Conservation (phyloP, 148 eudicot species). For the Rhododendron vialii region DNA sequence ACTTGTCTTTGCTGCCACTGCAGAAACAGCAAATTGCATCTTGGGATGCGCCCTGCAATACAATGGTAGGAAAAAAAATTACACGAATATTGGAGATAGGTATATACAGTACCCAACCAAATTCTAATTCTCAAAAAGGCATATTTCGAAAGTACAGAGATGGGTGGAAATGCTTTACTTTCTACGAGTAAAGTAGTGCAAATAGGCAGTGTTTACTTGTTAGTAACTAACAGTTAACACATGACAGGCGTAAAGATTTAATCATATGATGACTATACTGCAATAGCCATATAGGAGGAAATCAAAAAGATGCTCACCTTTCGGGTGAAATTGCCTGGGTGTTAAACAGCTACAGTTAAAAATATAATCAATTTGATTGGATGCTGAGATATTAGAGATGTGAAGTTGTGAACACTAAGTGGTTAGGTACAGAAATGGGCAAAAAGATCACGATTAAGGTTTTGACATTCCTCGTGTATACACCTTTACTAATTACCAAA, state of each 20-base stretch:
- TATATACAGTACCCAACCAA: background rate
- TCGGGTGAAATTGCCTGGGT: background rate
- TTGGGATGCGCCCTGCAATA: slow-evolving; percentile 15
- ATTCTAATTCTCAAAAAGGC: background rate
- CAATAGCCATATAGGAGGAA: background rate
- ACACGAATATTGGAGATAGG: background rate
- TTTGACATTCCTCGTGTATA: background rate
- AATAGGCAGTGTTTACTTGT: background rate
- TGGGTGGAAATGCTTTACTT: background rate
- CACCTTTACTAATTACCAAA: background rate
- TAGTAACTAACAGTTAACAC: background rate
- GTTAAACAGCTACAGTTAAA: background rate
- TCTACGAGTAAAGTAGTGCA: background rate
- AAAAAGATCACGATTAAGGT: background rate
- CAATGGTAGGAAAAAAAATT: background rate
- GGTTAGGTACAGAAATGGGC: background rate
- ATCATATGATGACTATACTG: background rate
- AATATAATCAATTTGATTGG: background rate
- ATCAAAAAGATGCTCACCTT: background rate
- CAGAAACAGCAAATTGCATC: slow-evolving; percentile 10
- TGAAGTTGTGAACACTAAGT: background rate
- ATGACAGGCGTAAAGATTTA: background rate
- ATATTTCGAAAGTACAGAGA: background rate
- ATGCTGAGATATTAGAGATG: background rate
- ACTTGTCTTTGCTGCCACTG: slow-evolving; percentile 13